These are phyloP conservation scores for Stipa capillata DNA, from an alignment of 176 grass and related monocot genomes.

Conservation along the genomic window DNA sequence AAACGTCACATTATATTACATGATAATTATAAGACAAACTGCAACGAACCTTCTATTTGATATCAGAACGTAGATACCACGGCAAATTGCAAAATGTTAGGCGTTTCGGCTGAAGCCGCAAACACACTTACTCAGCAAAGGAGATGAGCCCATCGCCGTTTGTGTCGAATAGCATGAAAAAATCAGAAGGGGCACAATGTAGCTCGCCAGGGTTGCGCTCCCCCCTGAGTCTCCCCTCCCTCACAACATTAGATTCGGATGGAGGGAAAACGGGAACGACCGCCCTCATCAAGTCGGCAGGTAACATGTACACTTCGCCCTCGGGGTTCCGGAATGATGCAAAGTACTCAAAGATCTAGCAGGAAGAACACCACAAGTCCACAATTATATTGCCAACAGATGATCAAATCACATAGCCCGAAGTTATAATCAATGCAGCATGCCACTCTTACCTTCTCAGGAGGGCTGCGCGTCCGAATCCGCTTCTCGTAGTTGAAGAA, in stretches of 20 bases:
- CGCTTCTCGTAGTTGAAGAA: slow-evolving; percentile 99
- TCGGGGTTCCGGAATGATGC: slow-evolving; percentile 55
- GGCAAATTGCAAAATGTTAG: not conserved
- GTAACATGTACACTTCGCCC: slow-evolving; percentile 74
- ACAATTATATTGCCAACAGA: not conserved
- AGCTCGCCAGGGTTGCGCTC: slow-evolving; percentile 71
- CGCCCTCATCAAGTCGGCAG: slow-evolving; percentile 82
- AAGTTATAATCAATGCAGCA: no score
- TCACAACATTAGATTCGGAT: slow-evolving; percentile 69
- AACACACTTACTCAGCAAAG: slow-evolving; percentile 87
- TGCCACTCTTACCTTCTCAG: slow-evolving; percentile 62
- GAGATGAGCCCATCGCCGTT: slow-evolving; percentile 94
- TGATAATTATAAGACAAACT: not conserved
- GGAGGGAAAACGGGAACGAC: slow-evolving; percentile 86
- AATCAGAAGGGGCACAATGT: slow-evolving; percentile 60
- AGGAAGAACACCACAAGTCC: not conserved
- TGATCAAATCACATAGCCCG: not conserved
- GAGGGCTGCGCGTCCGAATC: slow-evolving; percentile 74
- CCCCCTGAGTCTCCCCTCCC: slow-evolving; percentile 65
- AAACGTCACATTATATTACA: no score
- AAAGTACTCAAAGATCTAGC: slow-evolving; percentile 95
- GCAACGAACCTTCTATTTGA: not conserved
- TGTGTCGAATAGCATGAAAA: slow-evolving; percentile 93
- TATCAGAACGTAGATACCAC: not conserved
- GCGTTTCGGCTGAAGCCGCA: not conserved